Percentiles rank a stretch among this genome's conserved stretches.
These are phyloP conservation scores for Xylaria sp. DNA, from an alignment of 2,329 filamentous ascomycete genomes.

Conservation along the genomic window DNA sequence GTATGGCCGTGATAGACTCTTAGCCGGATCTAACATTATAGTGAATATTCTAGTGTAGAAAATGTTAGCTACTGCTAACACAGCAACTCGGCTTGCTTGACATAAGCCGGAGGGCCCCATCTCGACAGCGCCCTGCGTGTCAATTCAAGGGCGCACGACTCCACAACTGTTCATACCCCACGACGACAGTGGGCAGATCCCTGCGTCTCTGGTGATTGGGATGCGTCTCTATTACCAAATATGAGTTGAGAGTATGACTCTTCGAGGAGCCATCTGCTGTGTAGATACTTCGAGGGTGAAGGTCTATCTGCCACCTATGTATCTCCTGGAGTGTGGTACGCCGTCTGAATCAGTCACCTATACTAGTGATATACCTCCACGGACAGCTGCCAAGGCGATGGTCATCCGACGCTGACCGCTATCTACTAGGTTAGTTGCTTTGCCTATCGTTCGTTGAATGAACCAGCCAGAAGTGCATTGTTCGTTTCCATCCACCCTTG, in stretches of 20 bases:
- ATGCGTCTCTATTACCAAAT: slow-evolving; percentile 15
- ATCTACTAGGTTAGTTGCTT: slow-evolving; percentile 10
- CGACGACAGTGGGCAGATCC: slow-evolving; percentile 26
- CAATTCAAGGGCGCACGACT: slow-evolving; percentile 56
- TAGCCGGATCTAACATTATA: slow-evolving; percentile 8
- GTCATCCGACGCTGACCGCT: slow-evolving; percentile 26
- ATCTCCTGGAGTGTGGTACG: background rate
- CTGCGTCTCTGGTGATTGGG: slow-evolving; percentile 7
- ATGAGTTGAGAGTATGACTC: slow-evolving; percentile 31
- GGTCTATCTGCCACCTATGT: background rate
- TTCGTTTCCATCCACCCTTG: slow-evolving; percentile 11
- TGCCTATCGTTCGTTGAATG: slow-evolving; percentile 13
- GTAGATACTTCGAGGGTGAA: background rate
- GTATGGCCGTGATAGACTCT: background rate
- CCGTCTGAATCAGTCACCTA: slow-evolving; percentile 5
- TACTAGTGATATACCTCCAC: background rate
- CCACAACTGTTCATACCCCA: slow-evolving; percentile 46
- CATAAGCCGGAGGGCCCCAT: slow-evolving; percentile 6
- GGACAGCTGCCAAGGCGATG: background rate
- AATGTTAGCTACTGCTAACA: background rate
- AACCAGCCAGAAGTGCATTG: slow-evolving; percentile 6
- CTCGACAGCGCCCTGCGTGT: slow-evolving; percentile 47
- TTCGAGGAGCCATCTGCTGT: slow-evolving; percentile 8
- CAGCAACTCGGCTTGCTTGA: slow-evolving; percentile 18
- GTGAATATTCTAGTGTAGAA: background rate